phyloP scores from a whole-genome alignment of 2,329 filamentous ascomycete species.

The Cercospora zeae-maydis region DNA sequence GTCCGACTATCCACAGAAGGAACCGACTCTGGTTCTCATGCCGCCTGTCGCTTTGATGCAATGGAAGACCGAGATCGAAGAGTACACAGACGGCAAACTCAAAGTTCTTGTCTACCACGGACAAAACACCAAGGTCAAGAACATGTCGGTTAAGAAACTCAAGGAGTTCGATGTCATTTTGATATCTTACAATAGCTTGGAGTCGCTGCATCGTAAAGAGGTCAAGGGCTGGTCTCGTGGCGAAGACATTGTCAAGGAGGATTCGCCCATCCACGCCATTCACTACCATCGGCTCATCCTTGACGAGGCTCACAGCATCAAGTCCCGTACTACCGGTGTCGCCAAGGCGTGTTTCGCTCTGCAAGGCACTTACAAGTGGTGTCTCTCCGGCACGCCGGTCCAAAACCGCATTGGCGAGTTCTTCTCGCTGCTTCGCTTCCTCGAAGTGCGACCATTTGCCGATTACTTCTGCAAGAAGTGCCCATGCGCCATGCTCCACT shows the following conservation, averaged over 20 bases:
- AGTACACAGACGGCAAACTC: slow-evolving; percentile 79
- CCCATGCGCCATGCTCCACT: slow-evolving; percentile 75
- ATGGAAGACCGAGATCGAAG: slow-evolving; percentile 50
- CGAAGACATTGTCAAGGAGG: slow-evolving; percentile 74
- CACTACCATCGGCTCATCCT: slow-evolving; percentile 88
- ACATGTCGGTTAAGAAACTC: slow-evolving; percentile 68
- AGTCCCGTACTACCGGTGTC: slow-evolving; percentile 80
- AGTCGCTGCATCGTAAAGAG: slow-evolving; percentile 89
- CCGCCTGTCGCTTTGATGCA: slow-evolving; percentile 23
- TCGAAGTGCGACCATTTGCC: slow-evolving; percentile 83
- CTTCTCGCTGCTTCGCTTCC: slow-evolving; percentile 69
- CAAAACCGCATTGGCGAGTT: slow-evolving; percentile 55
- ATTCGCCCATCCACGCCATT: slow-evolving; percentile 72
- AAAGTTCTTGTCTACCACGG: slow-evolving; percentile 90
- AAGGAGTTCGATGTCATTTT: slow-evolving; percentile 88
- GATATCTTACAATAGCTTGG: slow-evolving; percentile 90
- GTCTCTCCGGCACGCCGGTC: slow-evolving; percentile 87
- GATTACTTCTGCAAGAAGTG: slow-evolving; percentile 93
- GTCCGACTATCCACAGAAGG: slow-evolving; percentile 85
- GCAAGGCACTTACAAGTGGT: slow-evolving; percentile 88
- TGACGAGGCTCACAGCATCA: slow-evolving; percentile 95
- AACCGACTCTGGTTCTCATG: slow-evolving; percentile 56
- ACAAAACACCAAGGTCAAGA: slow-evolving; percentile 78
- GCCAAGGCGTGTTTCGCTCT: slow-evolving; percentile 94
- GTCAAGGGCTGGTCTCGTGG: slow-evolving; percentile 83